A percentile compares a stretch with the other conserved stretches of the same genome.
phyloP scores from a whole-genome alignment of 139 green algal genomes.

The Cymbomonas tetramitiformis region DNA sequence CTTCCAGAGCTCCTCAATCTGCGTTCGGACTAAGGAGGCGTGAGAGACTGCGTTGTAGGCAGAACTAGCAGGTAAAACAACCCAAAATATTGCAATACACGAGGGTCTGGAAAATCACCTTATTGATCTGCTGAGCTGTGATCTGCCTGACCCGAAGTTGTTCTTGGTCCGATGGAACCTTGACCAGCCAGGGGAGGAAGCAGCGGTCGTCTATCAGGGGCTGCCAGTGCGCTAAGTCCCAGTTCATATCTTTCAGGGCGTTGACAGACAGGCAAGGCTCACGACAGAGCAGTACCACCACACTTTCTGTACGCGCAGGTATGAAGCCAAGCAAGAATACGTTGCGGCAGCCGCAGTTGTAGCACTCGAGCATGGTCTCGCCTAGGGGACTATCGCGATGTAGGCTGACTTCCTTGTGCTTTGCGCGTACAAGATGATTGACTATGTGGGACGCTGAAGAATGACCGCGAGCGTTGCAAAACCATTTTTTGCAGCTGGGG shows the following conservation, averaged over 20 bases:
- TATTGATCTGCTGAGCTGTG: slow-evolving; percentile 36
- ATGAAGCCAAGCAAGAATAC: slow-evolving; percentile 93
- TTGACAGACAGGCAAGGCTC: slow-evolving; percentile 55
- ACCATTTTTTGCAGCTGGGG: slow-evolving; percentile 73
- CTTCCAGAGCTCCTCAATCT: slow-evolving; percentile 83
- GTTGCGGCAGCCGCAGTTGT: slow-evolving; percentile 73
- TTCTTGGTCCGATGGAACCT: slow-evolving; percentile 47
- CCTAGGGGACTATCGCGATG: slow-evolving; percentile 82
- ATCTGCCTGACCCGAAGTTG: slow-evolving; percentile 50
- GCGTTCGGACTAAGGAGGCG: slow-evolving; percentile 5
- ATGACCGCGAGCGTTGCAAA: slow-evolving; percentile 75
- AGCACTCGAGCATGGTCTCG: slow-evolving; percentile 90
- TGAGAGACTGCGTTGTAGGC: background rate
- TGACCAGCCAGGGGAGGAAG: slow-evolving; percentile 84
- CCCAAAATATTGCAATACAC: no score
- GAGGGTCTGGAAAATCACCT: no score
- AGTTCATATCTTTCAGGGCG: slow-evolving; percentile 58
- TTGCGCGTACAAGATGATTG: slow-evolving; percentile 63
- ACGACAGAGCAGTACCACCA: slow-evolving; percentile 79
- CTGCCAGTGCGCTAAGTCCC: slow-evolving; percentile 73
- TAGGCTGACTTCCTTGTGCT: slow-evolving; percentile 70
- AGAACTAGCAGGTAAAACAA: no score
- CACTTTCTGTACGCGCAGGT: slow-evolving; percentile 60
- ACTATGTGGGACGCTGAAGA: slow-evolving; percentile 69
- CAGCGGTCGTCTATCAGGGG: slow-evolving; percentile 76